Base-by-base conservation (phyloP, 345 rosid genomes). In the Syzygium oleosum region DNA sequence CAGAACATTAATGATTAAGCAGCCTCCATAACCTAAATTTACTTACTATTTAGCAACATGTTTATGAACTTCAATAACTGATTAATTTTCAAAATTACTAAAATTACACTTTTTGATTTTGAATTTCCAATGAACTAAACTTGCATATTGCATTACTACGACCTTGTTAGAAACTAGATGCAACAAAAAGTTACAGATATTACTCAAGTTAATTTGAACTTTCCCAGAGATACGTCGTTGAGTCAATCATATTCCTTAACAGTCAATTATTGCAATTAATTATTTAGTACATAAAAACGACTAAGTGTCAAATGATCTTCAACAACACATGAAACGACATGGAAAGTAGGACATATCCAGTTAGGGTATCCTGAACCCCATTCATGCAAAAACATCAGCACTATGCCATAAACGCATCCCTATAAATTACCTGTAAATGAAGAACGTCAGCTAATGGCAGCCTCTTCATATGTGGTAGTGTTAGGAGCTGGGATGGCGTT, bases 401-500 rank as follows among this genome's bases (percentile, higher is more conserved):
- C 63, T 22, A 65, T 61, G 78, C 46, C 55, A 84, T n/a, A 55
- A 52, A 84, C 16, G 85, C 85, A 23, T 34, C 58, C 43, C 34
- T 52, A 85, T 43, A 16, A 86, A 68, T 56, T 84, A 98, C 99
- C 98, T 97, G 99, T 92, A 97, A 89, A 91, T 94, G 98, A 90
- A 96, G 95, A 91, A 96, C 96, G 88, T 98, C 98, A 68, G 95
- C 90, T 85, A 95, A 88, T 31, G 98, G 97, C 95, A 94, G 94
- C 91, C 91, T 93, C 88, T 95, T 97, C 94, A 92, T 87, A 93
- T 98, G 99, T 89, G 99, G 99, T 73, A 92, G 92, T 53, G 94
- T 95, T 52, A 97, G 92, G 87, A 98, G 99, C 91, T 97, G 99
- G 89, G 99, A 98, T 88, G 99, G 99, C 49, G 99, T 98, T 90